Percentiles rank a stretch among this genome's conserved stretches.
Conservation (phyloP, 139 green algal genomes). For the Trebouxia sp. region DNA sequence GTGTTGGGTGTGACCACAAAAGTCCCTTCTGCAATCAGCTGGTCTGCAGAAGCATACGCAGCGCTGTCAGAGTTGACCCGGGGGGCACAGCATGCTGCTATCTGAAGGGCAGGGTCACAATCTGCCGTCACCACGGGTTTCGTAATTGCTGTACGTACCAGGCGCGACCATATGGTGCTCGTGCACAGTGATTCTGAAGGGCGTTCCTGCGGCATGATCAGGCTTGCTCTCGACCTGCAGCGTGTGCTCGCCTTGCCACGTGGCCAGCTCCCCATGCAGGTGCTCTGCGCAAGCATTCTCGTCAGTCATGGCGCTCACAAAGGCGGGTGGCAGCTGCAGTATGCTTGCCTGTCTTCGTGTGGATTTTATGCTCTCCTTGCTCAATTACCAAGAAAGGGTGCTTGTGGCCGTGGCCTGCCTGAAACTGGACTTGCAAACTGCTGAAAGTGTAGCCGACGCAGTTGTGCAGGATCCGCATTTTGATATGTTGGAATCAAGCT, state of each 20-base stretch:
- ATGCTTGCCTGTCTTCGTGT: constrained; percentile 2
- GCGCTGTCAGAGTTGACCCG: neutral
- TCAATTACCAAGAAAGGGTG: constrained; percentile 15
- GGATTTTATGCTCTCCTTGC: constrained; percentile 19
- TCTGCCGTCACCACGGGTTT: too few relatives aligned
- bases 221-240: neutral
- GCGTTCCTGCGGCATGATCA: constrained; percentile 2
- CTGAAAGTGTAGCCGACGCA: neutral
- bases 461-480: neutral
- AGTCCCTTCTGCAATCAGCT: neutral
- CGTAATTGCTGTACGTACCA: neutral
- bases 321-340: neutral
- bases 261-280: constrained; percentile 14
- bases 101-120: too few relatives aligned
- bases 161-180: constrained; percentile 3
- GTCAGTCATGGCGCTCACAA: neutral
- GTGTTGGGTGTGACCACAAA: constrained; percentile 16
- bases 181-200: neutral
- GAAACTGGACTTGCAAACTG: constrained; percentile 8
- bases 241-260: constrained; percentile 13
- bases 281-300: neutral
- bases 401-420: constrained; percentile 4
- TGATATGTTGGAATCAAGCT: too few relatives aligned
- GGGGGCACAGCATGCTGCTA: too few relatives aligned
- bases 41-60: neutral